phyloP scores from a whole-genome alignment of 169 alveolate species.

The Sarcocystis neurona region DNA sequence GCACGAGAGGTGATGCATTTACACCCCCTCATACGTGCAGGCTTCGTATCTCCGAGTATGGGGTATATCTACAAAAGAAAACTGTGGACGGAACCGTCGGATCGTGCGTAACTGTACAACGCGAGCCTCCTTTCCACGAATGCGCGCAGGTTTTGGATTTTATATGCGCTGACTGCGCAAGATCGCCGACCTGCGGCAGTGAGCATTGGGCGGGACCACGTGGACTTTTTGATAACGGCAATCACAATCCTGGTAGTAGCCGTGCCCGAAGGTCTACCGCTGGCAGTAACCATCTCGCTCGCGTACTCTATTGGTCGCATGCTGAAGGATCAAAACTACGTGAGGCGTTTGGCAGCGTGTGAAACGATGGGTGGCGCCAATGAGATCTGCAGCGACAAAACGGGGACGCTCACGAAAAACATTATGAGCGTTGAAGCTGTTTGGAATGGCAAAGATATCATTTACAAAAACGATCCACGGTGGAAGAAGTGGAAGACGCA shows the following conservation, averaged over 20 bases:
- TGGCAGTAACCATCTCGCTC: constrained; percentile 89
- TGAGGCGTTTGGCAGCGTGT: constrained; percentile 80
- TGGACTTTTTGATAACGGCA: constrained; percentile 70
- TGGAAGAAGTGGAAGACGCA: neutral
- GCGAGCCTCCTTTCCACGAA: neutral
- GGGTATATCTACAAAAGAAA: no score
- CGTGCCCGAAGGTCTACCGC: constrained; percentile 93
- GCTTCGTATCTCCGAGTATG: no score
- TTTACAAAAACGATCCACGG: neutral
- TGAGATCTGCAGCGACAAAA: constrained; percentile 89
- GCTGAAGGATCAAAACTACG: constrained; percentile 75
- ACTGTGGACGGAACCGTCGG: no score
- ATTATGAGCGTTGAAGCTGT: constrained; percentile 78
- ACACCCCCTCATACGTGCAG: no score
- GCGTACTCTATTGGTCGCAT: constrained; percentile 85
- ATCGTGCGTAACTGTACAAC: no score
- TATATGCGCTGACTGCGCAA: neutral
- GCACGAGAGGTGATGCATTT: no score
- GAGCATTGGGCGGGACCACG: constrained; percentile 34
- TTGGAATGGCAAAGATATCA: constrained; percentile 30
- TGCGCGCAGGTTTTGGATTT: constrained; percentile 44
- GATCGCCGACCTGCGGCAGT: constrained; percentile 10
- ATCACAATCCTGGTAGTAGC: constrained; percentile 86
- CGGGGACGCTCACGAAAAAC: constrained; percentile 91
- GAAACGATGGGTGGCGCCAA: constrained; percentile 95